A percentile compares a stretch with the other conserved stretches of the same genome.
These are phyloP conservation scores for Apiospora hydei DNA, from an alignment of 2,329 filamentous ascomycete genomes.

Conservation along the genomic window DNA sequence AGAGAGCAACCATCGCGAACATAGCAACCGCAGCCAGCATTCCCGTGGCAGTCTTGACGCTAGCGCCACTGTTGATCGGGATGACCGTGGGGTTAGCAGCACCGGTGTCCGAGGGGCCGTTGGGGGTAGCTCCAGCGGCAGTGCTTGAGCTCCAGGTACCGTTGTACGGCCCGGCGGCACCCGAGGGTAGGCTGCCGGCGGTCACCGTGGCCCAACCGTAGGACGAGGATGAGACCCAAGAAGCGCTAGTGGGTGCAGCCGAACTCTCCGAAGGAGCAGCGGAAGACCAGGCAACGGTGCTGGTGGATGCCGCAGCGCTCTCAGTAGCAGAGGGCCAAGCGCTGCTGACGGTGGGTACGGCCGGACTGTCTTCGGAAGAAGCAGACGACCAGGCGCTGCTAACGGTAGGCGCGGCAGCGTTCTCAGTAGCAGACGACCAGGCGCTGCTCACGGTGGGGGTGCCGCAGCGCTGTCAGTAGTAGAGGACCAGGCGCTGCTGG, in stretches of 20 bases:
- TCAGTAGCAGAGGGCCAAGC: no score
- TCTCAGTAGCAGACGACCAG: not conserved
- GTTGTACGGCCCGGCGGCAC: not conserved
- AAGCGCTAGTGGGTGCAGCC: not conserved
- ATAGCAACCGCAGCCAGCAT: not conserved
- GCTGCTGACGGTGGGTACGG: no score
- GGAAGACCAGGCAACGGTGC: not conserved
- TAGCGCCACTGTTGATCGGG: not conserved
- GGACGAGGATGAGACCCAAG: not conserved
- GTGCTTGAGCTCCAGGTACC: not conserved
- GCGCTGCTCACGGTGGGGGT: not conserved
- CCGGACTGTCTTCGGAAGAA: no score
- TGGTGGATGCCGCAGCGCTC: no score
- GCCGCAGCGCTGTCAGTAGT: no score
- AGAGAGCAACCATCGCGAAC: not conserved
- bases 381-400: no score
- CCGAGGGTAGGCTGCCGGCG: slow-evolving; percentile 3
- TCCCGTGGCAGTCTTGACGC: not conserved
- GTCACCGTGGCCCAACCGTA: slow-evolving; percentile 15
- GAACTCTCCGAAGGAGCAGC: no score
- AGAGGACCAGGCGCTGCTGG: no score
- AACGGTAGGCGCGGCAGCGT: no score
- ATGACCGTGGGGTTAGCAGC: not conserved
- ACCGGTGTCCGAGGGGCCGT: not conserved
- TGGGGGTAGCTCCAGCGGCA: not conserved